A percentile compares a stretch with the other conserved stretches of the same genome.
phyloP scores from a whole-genome alignment of 306 rosid species.

The Luffa aegyptiaca region DNA sequence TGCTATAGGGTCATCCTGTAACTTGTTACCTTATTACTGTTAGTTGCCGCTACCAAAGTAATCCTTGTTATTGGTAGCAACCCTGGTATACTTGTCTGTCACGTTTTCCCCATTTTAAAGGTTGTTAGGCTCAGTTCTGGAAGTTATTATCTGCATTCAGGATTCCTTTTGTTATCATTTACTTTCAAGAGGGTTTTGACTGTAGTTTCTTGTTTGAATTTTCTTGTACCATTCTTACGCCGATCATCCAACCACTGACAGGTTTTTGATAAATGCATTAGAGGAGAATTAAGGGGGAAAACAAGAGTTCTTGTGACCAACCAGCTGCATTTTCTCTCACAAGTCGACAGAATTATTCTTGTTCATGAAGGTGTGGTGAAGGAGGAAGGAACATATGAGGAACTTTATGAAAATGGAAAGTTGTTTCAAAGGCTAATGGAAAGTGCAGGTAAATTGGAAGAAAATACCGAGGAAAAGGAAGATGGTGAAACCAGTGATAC shows the following conservation, averaged over 20 bases:
- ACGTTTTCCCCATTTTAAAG: neutral
- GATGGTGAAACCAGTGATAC: conserved; percentile 24
- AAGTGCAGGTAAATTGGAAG: conserved; percentile 89
- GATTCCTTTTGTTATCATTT: neutral
- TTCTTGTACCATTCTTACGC: conserved; percentile 2
- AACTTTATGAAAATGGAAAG: conserved; percentile 51
- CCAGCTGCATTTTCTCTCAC: conserved; percentile 89
- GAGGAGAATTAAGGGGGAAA: conserved; percentile 68
- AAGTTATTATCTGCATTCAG: neutral
- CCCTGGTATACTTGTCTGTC: neutral
- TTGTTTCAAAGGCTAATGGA: conserved; percentile 91
- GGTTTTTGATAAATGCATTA: conserved; percentile 83
- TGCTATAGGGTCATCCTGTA: neutral
- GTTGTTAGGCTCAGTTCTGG: neutral
- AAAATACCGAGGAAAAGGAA: conserved; percentile 33
- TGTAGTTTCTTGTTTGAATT: neutral
- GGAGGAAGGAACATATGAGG: conserved; percentile 89
- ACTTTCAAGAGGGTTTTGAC: neutral
- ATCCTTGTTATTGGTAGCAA: neutral
- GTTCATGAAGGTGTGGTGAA: conserved; percentile 71
- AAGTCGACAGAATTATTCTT: conserved; percentile 70
- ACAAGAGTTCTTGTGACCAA: conserved; percentile 91
- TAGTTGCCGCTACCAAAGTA: neutral
- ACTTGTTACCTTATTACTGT: neutral
- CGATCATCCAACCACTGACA: conserved; percentile 17